phyloP scores from a whole-genome alignment of 805 yeast species.

The Sugiyamaella qingdaonensis region DNA sequence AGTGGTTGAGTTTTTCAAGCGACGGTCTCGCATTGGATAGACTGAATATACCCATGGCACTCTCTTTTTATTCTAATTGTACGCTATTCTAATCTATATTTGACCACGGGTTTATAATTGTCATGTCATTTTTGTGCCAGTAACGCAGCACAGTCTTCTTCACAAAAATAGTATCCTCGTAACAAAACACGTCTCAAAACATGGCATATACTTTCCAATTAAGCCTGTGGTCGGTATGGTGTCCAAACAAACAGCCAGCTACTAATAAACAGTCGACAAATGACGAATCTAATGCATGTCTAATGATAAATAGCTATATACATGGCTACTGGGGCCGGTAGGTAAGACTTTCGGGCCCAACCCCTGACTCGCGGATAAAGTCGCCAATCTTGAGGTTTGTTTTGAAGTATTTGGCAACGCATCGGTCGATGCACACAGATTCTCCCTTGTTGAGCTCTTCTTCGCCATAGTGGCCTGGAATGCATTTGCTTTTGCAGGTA shows the following conservation, averaged over 20 bases:
- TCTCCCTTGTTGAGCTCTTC: constrained; percentile 84
- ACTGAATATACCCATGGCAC: background rate
- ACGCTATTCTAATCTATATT: background rate
- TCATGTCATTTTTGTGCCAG: too few relatives aligned
- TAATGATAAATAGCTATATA: constrained; percentile 1
- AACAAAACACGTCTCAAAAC: too few relatives aligned
- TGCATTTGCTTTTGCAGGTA: constrained; percentile 71
- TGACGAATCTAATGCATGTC: background rate
- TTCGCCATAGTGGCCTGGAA: constrained; percentile 82
- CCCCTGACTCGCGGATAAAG: constrained; percentile 21
- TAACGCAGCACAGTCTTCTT: too few relatives aligned
- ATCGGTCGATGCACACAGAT: constrained; percentile 73
- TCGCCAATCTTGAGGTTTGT: constrained; percentile 47
- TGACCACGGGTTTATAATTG: too few relatives aligned
- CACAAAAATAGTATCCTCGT: too few relatives aligned
- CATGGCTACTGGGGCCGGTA: background rate
- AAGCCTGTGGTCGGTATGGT: too few relatives aligned
- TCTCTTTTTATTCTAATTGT: constrained; percentile 4
- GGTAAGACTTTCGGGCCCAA: constrained; percentile 14
- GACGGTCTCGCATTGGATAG: constrained; percentile 32
- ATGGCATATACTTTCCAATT: too few relatives aligned
- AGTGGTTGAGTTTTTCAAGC: constrained; percentile 35
- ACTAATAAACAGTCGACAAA: too few relatives aligned
- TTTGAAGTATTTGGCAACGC: constrained; percentile 77
- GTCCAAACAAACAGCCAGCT: too few relatives aligned